These are phyloP conservation scores for Scedosporium boydii DNA, from an alignment of 2,329 filamentous ascomycete genomes.

Conservation along the genomic window DNA sequence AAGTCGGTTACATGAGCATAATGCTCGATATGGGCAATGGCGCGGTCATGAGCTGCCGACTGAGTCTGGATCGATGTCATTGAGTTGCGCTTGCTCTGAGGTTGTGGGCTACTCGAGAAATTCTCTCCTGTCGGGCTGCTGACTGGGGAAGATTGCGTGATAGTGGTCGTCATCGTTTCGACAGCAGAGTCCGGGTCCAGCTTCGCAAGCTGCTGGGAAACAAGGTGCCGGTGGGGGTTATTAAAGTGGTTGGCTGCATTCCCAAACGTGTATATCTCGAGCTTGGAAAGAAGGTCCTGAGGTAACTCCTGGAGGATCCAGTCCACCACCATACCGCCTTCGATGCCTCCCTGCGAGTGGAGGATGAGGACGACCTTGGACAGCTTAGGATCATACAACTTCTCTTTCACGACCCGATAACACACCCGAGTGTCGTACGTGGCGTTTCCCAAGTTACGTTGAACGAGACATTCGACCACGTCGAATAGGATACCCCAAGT, in stretches of 20 bases:
- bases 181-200: conserved; percentile 19
- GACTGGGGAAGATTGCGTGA: conserved; percentile 15
- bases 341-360: conserved; percentile 71
- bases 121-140: not conserved
- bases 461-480: conserved; percentile 65
- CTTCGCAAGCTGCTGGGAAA: conserved; percentile 25
- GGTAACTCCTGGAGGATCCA: conserved; percentile 67
- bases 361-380: conserved; percentile 65
- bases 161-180: conserved; percentile 21
- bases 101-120: not conserved
- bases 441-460: conserved; percentile 64
- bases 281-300: conserved; percentile 53
- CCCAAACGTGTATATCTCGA: conserved; percentile 73
- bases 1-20: conserved; percentile 69
- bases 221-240: conserved; percentile 51
- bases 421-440: conserved; percentile 58
- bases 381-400: conserved; percentile 50
- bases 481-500: conserved; percentile 70
- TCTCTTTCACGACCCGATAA: conserved; percentile 51
- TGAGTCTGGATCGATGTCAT: conserved; percentile 25
- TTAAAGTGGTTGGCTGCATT: conserved; percentile 76
- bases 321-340: conserved; percentile 63
- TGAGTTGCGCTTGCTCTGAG: conserved; percentile 12
- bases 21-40: conserved; percentile 67
- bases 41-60: conserved; percentile 31